phyloP scores from a whole-genome alignment of 352 stramenopile species.

The Globisporangium carolinianum region DNA sequence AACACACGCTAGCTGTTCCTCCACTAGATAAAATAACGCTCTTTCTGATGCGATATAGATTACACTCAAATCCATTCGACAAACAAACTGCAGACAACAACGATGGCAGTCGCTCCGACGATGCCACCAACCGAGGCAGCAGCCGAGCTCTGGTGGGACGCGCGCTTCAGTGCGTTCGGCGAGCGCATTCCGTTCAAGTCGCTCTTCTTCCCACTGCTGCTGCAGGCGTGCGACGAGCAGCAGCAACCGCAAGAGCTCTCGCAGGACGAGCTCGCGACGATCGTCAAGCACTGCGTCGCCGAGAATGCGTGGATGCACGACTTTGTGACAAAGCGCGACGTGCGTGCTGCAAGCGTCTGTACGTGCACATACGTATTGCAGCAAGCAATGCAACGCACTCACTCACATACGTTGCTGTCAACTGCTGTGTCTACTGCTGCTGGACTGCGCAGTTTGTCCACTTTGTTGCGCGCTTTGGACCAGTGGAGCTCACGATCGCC shows the following conservation, averaged over 20 bases:
- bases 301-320: slow-evolving; percentile 31
- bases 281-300: slow-evolving; percentile 49
- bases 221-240: slow-evolving; percentile 28
- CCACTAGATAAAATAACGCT: no score
- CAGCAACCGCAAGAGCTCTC: slow-evolving; percentile 33
- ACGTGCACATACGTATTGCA: neutral
- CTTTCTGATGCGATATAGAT: no score
- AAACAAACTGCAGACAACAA: no score
- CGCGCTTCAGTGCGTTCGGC: slow-evolving; percentile 9
- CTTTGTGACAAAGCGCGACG: slow-evolving; percentile 36
- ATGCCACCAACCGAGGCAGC: no score
- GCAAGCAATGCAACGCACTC: neutral
- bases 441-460: slow-evolving; percentile 29
- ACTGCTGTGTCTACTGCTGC: no score
- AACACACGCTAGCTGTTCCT: no score
- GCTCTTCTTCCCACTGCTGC: slow-evolving; percentile 59
- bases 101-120: no score
- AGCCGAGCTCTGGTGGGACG: slow-evolving; percentile 24
- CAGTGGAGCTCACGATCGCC: slow-evolving; percentile 40
- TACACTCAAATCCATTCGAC: no score
- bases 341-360: slow-evolving; percentile 10
- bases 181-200: slow-evolving; percentile 17
- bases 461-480: slow-evolving; percentile 69
- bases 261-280: slow-evolving; percentile 45
- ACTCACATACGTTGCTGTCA: slow-evolving; percentile 2